Evolutionary conservation across 106 monocot species (phyloP), one percentile per base, ranked within the genome.

Genomic region (Posidonia australis): DNA sequence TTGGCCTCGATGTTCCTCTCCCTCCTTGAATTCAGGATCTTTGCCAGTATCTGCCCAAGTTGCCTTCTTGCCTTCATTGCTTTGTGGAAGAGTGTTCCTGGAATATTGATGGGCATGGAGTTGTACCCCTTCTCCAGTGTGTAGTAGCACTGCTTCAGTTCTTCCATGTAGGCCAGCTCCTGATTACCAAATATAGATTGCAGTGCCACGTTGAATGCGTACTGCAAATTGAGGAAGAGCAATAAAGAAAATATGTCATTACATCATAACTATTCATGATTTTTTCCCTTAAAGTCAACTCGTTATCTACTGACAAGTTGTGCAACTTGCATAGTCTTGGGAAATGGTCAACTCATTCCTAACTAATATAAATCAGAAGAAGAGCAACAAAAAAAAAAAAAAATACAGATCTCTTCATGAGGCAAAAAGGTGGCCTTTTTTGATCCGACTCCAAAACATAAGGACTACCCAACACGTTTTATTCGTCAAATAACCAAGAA

Each of bases 51-150:
- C 32, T 70, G 59, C 0, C 66, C 78, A 22, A 96, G 71, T 21
- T 67, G 77, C 51, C 51, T 60, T 66, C 96, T 71, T 4, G 90
- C 86, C 70, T 75, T 84, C 96, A 96, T 84, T 1, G 96, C 81
- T 59, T 76, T 87, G 87, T 83, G 75, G 66, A 87, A 96, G 14
- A 87, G 87, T 28, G 90, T 96, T 5, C 96, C 90, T 0, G 96
- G 96, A 5, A 96, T 52, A 67, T 96, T 90, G 68, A 90, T 69
- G 13, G 96, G 96, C 90, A 96, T 84, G 17, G 96, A 90, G 47
- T 96, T 96, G 67, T 96, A 96, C 13, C 96, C 90, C 57, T 83
- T 90, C 72, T 96, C 96, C 62, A 96, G 76, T 1, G 73, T 76
- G 67, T 68, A 56, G 55, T 68, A 68, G 42, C 68, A 68, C 9